These are phyloP conservation scores for Stephanodiscus minutulus DNA, from an alignment of 108 stramenopile species.

Conservation along the genomic window DNA sequence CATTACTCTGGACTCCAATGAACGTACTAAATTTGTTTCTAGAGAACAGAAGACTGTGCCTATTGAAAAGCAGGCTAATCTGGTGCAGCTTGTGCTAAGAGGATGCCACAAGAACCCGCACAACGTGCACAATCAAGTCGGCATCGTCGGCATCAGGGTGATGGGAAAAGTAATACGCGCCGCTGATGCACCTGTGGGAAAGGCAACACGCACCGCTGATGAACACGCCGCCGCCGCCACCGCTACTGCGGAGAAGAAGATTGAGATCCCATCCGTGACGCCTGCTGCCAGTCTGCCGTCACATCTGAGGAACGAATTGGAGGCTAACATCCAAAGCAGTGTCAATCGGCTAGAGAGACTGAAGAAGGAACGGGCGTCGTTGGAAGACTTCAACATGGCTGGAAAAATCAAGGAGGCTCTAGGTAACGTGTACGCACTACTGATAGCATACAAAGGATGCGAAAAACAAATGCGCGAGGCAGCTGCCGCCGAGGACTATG, in stretches of 20 bases:
- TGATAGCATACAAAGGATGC: slow-evolving; percentile 43
- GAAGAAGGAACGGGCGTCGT: slow-evolving; percentile 44
- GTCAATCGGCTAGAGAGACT: slow-evolving; percentile 41
- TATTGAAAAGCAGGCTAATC: slow-evolving; percentile 35
- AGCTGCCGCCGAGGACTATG: slow-evolving; percentile 47
- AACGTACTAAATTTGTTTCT: slow-evolving; percentile 35
- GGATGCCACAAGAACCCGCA: slow-evolving; percentile 34
- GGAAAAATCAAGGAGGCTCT: slow-evolving; percentile 42
- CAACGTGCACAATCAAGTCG: slow-evolving; percentile 55
- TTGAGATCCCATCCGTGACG: slow-evolving; percentile 16
- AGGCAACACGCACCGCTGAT: no score
- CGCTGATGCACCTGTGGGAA: no score
- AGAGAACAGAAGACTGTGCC: slow-evolving; percentile 55
- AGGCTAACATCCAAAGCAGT: slow-evolving; percentile 36
- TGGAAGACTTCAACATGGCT: slow-evolving; percentile 54
- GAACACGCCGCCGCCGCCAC: no score
- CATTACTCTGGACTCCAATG: slow-evolving; percentile 46
- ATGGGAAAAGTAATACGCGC: slow-evolving; percentile 22
- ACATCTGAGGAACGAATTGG: slow-evolving; percentile 35
- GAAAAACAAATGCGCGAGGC: slow-evolving; percentile 43
- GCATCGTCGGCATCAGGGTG: slow-evolving; percentile 43
- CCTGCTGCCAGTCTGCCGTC: slow-evolving; percentile 24
- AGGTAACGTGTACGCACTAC: slow-evolving; percentile 36
- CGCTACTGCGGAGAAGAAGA: slow-evolving; percentile 9
- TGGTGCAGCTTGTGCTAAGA: slow-evolving; percentile 43